A percentile compares a stretch with the other conserved stretches of the same genome.
phyloP scores from a whole-genome alignment of 495 filamentous ascomycete species.

The Xylaria bambusicola region DNA sequence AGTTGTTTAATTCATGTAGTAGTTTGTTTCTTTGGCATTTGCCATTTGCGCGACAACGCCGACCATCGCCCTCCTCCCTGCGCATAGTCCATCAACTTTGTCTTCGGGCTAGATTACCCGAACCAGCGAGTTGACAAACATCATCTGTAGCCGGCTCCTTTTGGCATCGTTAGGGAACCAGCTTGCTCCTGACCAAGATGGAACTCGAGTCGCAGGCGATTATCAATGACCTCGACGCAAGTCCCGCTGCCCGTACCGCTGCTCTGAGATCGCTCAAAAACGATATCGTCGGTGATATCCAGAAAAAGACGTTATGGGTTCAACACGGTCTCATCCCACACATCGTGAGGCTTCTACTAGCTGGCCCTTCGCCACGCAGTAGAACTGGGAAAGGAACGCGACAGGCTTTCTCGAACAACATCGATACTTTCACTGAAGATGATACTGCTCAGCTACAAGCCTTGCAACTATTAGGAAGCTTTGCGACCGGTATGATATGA shows the following conservation, averaged over 20 bases:
- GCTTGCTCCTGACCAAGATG: conserved; percentile 18
- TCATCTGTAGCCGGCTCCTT: background rate
- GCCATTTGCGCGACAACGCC: conserved; percentile 11
- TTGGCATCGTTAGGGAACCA: background rate
- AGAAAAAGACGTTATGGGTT: conserved; percentile 80
- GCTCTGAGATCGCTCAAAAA: conserved; percentile 79
- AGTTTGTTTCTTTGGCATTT: no score
- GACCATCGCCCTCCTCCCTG: conserved; percentile 1
- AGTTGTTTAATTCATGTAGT: no score
- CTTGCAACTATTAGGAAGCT: conserved; percentile 75
- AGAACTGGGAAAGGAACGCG: conserved; percentile 39
- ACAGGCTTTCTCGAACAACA: conserved; percentile 27
- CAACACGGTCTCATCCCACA: conserved; percentile 66
- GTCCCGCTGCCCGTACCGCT: conserved; percentile 61
- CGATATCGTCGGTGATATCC: conserved; percentile 83
- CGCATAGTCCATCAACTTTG: background rate
- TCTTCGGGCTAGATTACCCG: background rate
- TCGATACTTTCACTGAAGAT: conserved; percentile 46
- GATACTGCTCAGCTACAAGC: conserved; percentile 74
- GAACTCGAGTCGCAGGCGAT: conserved; percentile 45
- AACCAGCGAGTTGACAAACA: background rate
- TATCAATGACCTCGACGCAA: conserved; percentile 63
- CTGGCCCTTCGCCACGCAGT: background rate
- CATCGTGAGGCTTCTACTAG: conserved; percentile 61
- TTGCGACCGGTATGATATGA: conserved; percentile 71